Evolutionary conservation across 2,329 filamentous ascomycete species (phyloP).

Genomic region (Rosellinia necatrix): DNA sequence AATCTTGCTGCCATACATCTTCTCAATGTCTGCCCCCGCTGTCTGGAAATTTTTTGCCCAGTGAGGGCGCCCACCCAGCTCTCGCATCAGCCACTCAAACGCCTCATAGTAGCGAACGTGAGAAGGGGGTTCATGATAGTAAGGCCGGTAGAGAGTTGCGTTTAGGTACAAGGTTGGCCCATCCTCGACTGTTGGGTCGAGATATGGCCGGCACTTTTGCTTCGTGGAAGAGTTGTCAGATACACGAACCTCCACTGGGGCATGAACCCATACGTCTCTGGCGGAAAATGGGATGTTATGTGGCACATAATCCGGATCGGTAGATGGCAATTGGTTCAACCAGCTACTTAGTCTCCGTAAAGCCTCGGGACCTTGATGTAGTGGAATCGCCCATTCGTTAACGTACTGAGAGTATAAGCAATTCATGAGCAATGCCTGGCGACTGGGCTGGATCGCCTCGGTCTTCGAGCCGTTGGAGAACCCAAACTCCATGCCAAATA

Average conservation of each 20-base stretch:
- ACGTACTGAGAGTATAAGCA: constrained; percentile 98
- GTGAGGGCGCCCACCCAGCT: constrained; percentile 80
- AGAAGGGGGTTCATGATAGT: constrained; percentile 77
- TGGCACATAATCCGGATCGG: constrained; percentile 66
- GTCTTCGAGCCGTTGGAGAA: constrained; percentile 73
- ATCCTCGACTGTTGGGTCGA: constrained; percentile 72
- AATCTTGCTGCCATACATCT: constrained; percentile 72
- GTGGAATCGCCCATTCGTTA: constrained; percentile 95
- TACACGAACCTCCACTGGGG: constrained; percentile 90
- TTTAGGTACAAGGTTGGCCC: constrained; percentile 86
- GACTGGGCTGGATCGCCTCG: constrained; percentile 78
- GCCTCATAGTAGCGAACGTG: constrained; percentile 80
- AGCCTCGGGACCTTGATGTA: constrained; percentile 84
- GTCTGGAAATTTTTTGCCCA: constrained; percentile 90
- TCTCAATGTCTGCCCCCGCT: constrained; percentile 63
- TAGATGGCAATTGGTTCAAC: constrained; percentile 68
- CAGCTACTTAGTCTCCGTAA: constrained; percentile 82
- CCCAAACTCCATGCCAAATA: constrained; percentile 97
- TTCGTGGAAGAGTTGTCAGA: constrained; percentile 65
- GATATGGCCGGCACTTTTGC: constrained; percentile 45
- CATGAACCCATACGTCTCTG: constrained; percentile 81
- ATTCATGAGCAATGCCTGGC: constrained; percentile 87
- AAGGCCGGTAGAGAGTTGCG: constrained; percentile 85
- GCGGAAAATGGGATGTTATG: constrained; percentile 80
- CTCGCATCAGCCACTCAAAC: constrained; percentile 89